These are phyloP conservation scores for Fusarium denticulatum DNA, from an alignment of 2,329 filamentous ascomycete genomes.

Conservation along the genomic window DNA sequence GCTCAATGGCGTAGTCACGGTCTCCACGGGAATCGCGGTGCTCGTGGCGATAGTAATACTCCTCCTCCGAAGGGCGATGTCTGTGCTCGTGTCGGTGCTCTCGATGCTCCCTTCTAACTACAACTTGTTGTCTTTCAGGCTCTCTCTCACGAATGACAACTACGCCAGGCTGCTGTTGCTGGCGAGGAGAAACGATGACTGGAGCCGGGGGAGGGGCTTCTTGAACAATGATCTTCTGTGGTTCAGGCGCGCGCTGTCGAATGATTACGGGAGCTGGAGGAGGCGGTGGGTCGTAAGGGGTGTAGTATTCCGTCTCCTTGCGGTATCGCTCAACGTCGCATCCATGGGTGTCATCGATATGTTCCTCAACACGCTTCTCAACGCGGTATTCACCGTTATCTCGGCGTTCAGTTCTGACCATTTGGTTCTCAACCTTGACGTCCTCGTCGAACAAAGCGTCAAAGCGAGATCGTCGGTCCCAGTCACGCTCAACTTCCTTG, in stretches of 20 bases:
- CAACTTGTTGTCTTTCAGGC: conserved; percentile 49
- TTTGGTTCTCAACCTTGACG: conserved; percentile 62
- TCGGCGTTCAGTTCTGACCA: conserved; percentile 54
- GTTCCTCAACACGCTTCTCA: conserved; percentile 64
- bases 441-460: conserved; percentile 61
- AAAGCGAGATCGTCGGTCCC: conserved; percentile 54
- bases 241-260: conserved; percentile 63
- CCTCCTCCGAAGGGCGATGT: conserved; percentile 52
- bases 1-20: conserved; percentile 46
- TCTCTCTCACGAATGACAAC: conserved; percentile 58
- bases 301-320: conserved; percentile 71
- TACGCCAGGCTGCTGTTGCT: conserved; percentile 57
- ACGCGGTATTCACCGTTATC: conserved; percentile 56
- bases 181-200: conserved; percentile 57
- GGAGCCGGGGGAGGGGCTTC: conserved; percentile 65
- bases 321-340: conserved; percentile 68
- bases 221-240: conserved; percentile 69
- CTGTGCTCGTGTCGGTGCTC: conserved; percentile 16
- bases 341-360: conserved; percentile 56
- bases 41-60: conserved; percentile 63
- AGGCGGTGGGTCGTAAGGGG: conserved; percentile 59
- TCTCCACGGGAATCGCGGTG: conserved; percentile 54
- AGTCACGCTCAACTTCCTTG: conserved; percentile 54
- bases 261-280: conserved; percentile 62
- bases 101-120: conserved; percentile 47